Percentiles rank a stretch among this genome's conserved stretches.
These are phyloP conservation scores for Lactarius sp. DNA, from an alignment of 768 basidiomycete species.

Conservation along the genomic window DNA sequence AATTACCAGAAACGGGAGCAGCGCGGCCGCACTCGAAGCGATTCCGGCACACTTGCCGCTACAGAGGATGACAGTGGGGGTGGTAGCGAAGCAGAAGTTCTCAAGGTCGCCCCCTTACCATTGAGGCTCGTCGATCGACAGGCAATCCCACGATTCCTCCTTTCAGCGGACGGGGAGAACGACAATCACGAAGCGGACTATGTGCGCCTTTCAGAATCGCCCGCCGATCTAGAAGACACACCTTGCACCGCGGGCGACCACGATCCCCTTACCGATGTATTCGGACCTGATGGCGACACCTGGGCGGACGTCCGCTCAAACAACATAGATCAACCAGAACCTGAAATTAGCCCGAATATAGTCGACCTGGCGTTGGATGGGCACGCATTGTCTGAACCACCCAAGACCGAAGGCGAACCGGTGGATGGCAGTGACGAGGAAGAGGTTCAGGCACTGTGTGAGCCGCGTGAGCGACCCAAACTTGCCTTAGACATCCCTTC, in stretches of 20 bases:
- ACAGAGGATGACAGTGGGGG: constrained; percentile 27
- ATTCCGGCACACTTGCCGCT: constrained; percentile 2
- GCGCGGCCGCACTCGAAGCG: constrained; percentile 17
- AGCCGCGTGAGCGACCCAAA: constrained; percentile 29
- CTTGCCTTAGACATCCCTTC: constrained; percentile 40
- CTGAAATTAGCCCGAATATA: constrained; percentile 41
- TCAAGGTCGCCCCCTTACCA: constrained; percentile 39
- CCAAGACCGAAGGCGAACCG: constrained; percentile 32
- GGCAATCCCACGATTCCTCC: constrained; percentile 29
- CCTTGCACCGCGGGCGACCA: constrained; percentile 33
- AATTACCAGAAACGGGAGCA: constrained; percentile 52
- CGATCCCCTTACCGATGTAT: constrained; percentile 58
- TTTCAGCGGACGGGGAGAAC: constrained; percentile 26
- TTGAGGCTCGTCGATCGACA: constrained; percentile 46
- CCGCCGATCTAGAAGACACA: constrained; percentile 29
- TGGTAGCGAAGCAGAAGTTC: constrained; percentile 27
- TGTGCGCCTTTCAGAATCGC: constrained; percentile 21
- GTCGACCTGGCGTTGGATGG: constrained; percentile 51
- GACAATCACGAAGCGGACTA: constrained; percentile 18
- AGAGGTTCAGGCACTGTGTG: constrained; percentile 30
- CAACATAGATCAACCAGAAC: constrained; percentile 25
- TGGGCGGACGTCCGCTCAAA: constrained; percentile 52
- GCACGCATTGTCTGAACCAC: constrained; percentile 32
- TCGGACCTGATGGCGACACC: constrained; percentile 60
- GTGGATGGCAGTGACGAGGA: constrained; percentile 41